Conservation (phyloP, 1,139 yeast genomes). For the Hyphopichia khmerensis region DNA sequence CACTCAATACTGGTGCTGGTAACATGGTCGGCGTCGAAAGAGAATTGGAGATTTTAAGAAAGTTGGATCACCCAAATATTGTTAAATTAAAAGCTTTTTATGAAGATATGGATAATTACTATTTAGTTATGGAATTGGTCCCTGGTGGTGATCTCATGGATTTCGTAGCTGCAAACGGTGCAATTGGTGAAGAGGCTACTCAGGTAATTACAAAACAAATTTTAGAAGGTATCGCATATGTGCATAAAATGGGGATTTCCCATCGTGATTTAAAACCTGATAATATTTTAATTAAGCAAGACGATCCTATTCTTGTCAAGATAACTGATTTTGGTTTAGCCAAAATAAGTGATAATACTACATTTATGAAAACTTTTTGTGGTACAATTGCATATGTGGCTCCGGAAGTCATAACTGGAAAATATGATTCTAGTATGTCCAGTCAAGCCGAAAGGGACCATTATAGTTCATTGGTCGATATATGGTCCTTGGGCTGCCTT, state of each 20-base stretch:
- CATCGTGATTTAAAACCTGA: conserved; percentile 95
- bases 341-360: conserved; percentile 71
- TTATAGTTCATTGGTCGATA: conserved; percentile 86
- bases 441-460: conserved; percentile 29
- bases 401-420: conserved; percentile 87
- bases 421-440: conserved; percentile 40
- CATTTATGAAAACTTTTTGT: conserved; percentile 84
- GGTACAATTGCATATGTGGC: conserved; percentile 92
- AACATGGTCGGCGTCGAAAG: conserved; percentile 68
- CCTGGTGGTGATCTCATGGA: conserved; percentile 99
- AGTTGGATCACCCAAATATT: conserved; percentile 79
- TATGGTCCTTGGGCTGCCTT: conserved; percentile 89
- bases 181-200: conserved; percentile 87
- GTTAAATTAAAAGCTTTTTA: conserved; percentile 80
- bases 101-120: conserved; percentile 78
- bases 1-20: conserved; percentile 69
- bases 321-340: conserved; percentile 94
- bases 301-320: conserved; percentile 85
- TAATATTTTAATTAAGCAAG: conserved; percentile 84
- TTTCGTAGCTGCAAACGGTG: conserved; percentile 88
- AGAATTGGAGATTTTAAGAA: conserved; percentile 76
- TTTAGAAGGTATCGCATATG: conserved; percentile 79
- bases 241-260: conserved; percentile 84
- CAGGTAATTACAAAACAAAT: conserved; percentile 84
- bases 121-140: conserved; percentile 90